Conservation (phyloP, 257 asterid species). For the Fraxinus excelsior region DNA sequence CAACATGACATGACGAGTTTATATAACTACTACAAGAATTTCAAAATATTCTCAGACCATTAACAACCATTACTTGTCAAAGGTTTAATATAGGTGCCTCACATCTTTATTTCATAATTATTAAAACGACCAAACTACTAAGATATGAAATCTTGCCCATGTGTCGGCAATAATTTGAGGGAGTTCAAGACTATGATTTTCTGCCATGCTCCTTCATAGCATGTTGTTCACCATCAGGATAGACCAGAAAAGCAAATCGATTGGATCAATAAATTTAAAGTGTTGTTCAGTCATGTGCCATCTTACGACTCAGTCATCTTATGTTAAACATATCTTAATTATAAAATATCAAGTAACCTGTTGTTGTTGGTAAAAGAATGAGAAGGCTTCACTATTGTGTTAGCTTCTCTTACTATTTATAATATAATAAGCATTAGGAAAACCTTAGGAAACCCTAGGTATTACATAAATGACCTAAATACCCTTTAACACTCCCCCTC, state of each 20-base stretch:
- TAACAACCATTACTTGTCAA: background rate
- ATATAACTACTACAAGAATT: background rate
- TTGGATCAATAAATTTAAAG: background rate
- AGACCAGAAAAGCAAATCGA: background rate
- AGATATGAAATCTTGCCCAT: background rate
- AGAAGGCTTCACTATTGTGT: no score
- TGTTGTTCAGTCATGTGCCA: background rate
- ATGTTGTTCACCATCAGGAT: background rate
- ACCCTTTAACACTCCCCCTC: no score
- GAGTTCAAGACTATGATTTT: background rate
- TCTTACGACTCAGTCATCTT: no score
- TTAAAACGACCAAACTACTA: background rate
- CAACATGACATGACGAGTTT: background rate
- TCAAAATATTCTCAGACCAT: background rate
- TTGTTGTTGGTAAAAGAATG: no score
- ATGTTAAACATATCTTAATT: background rate
- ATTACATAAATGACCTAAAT: no score
- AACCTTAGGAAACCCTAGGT: no score
- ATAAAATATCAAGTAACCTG: background rate
- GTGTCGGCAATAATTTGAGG: background rate
- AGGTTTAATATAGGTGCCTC: background rate
- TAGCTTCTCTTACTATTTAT: no score
- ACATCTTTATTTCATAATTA: background rate
- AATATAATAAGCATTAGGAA: no score
- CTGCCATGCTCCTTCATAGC: background rate